phyloP scores from a whole-genome alignment of 148 eudicot species.

The Rhododendron ovatum region DNA sequence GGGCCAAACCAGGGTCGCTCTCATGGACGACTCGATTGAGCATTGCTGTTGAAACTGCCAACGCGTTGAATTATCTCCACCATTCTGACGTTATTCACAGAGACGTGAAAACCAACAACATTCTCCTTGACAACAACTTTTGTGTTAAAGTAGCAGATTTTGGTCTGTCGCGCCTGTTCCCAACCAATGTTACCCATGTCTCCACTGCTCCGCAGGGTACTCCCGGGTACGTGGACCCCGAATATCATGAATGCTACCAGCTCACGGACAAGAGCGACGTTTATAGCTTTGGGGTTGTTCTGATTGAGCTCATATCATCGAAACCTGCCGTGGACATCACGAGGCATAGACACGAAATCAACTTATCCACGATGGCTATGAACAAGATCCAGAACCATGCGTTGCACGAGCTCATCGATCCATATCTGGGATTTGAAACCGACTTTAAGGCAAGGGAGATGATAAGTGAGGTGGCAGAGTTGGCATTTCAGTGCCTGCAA shows the following conservation, averaged over 20 bases:
- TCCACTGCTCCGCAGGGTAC: slow-evolving; percentile 53
- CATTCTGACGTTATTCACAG: slow-evolving; percentile 57
- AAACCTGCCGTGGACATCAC: slow-evolving; percentile 36
- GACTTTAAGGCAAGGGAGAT: slow-evolving; percentile 17
- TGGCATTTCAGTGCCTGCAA: slow-evolving; percentile 36
- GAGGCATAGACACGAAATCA: slow-evolving; percentile 34
- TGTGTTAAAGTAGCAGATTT: slow-evolving; percentile 40
- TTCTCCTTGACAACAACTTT: slow-evolving; percentile 46
- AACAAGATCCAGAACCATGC: slow-evolving; percentile 20
- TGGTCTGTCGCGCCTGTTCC: slow-evolving; percentile 40
- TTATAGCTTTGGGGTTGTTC: slow-evolving; percentile 43
- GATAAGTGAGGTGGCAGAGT: slow-evolving; percentile 26
- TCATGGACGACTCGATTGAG: slow-evolving; percentile 47
- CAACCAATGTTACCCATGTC: slow-evolving; percentile 31
- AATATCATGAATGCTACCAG: slow-evolving; percentile 38
- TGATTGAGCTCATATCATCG: slow-evolving; percentile 39
- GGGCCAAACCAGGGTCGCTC: slow-evolving; percentile 22
- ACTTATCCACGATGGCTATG: slow-evolving; percentile 28
- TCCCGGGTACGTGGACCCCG: slow-evolving; percentile 49
- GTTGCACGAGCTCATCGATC: slow-evolving; percentile 35
- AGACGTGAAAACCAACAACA: slow-evolving; percentile 61
- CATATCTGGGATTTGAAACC: slow-evolving; percentile 18
- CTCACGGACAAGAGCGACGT: slow-evolving; percentile 43
- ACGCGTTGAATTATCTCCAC: slow-evolving; percentile 55
- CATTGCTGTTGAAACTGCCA: slow-evolving; percentile 56